Evolutionary conservation across 2,329 filamentous ascomycete species (phyloP).

Genomic region (Herpotrichia juniperi): DNA sequence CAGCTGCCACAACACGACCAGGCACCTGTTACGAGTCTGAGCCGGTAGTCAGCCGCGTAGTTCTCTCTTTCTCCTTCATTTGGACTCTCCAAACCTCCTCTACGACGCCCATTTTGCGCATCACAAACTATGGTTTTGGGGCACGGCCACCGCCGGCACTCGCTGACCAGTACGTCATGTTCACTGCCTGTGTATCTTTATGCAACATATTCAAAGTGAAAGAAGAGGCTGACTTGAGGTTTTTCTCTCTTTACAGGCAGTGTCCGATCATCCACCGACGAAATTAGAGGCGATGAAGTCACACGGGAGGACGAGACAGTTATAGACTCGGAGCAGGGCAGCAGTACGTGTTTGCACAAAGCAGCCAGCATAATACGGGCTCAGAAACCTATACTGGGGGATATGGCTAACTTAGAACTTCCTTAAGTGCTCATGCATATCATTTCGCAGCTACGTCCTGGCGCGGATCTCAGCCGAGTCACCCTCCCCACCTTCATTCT

Average conservation of each 20-base stretch:
- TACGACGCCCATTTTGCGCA: neutral
- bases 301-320: conserved; percentile 72
- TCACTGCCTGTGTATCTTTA: neutral
- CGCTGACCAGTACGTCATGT: conserved; percentile 48
- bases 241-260: conserved; percentile 32
- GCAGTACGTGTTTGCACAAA: conserved; percentile 67
- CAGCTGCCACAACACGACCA: conserved; percentile 10
- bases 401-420: conserved; percentile 19
- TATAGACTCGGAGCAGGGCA: conserved; percentile 91
- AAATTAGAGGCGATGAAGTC: conserved; percentile 45
- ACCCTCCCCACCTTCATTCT: conserved; percentile 97
- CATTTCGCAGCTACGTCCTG: conserved; percentile 94
- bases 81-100: neutral
- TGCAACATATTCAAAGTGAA: neutral
- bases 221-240: conserved; percentile 21
- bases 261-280: conserved; percentile 52
- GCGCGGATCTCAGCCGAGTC: conserved; percentile 92
- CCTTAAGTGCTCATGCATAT: conserved; percentile 86
- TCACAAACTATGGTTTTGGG: conserved; percentile 52
- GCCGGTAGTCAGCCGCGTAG: neutral
- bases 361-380: neutral
- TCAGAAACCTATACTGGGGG: neutral
- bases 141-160: conserved; percentile 55
- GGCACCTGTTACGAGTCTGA: conserved; percentile 10
- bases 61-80: neutral